Conservation (phyloP, 2,329 filamentous ascomycete genomes). For the Claviceps quebecensis region DNA sequence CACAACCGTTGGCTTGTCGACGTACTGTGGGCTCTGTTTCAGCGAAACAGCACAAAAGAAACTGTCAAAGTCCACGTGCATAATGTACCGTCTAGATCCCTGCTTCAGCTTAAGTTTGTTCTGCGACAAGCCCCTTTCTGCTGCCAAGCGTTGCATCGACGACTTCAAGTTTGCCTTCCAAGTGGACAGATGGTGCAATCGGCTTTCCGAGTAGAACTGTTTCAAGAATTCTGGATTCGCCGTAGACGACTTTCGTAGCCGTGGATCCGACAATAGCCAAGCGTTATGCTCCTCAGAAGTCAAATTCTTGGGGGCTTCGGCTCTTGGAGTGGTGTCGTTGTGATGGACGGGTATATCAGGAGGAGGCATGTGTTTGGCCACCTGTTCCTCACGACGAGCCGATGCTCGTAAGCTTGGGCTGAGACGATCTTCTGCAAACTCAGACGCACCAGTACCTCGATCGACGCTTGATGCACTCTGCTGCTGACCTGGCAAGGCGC, state of each 20-base stretch:
- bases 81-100: slow-evolving; percentile 63
- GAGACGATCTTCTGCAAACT: neutral
- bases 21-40: slow-evolving; percentile 60
- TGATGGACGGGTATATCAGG: neutral
- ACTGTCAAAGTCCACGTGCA: slow-evolving; percentile 96
- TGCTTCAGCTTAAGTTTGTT: slow-evolving; percentile 36
- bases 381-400: neutral
- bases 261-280: slow-evolving; percentile 67
- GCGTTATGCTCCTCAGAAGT: slow-evolving; percentile 92
- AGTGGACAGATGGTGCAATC: slow-evolving; percentile 84
- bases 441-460: neutral
- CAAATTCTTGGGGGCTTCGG: slow-evolving; percentile 41
- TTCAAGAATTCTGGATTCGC: slow-evolving; percentile 88
- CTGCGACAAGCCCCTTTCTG: slow-evolving; percentile 43
- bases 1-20: slow-evolving; percentile 71
- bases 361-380: neutral
- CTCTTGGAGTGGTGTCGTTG: neutral
- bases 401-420: neutral
- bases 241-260: slow-evolving; percentile 75
- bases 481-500: slow-evolving; percentile 15
- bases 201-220: slow-evolving; percentile 89
- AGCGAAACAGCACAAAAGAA: slow-evolving; percentile 92
- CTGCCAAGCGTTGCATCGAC: slow-evolving; percentile 66
- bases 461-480: neutral
- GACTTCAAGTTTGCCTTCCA: slow-evolving; percentile 96